phyloP scores from a whole-genome alignment of 2,329 filamentous ascomycete genomes.

The Sclerotinia subarctica region DNA sequence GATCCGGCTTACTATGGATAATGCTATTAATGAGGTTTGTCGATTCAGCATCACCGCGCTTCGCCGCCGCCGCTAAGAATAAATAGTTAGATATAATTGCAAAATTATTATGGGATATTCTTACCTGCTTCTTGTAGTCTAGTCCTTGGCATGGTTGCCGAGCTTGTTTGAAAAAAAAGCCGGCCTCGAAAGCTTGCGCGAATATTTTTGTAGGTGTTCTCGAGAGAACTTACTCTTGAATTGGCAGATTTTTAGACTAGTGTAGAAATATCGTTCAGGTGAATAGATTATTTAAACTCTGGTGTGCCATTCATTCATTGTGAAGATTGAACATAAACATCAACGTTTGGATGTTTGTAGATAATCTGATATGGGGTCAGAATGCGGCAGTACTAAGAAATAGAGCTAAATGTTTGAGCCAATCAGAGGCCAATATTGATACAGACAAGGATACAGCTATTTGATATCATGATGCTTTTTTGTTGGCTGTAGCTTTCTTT shows the following conservation, averaged over 20 bases:
- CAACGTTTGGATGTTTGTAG: background rate
- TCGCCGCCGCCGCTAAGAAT: background rate
- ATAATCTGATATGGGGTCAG: background rate
- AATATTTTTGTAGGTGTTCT: background rate
- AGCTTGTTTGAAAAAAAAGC: background rate
- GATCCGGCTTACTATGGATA: background rate
- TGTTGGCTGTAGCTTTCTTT: background rate
- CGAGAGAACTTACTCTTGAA: background rate
- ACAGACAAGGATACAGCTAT: slow-evolving; percentile 1
- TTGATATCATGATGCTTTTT: background rate
- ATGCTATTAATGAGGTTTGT: background rate
- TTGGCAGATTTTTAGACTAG: background rate
- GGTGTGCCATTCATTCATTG: background rate
- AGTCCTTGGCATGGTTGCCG: background rate
- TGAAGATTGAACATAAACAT: background rate
- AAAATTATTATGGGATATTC: background rate
- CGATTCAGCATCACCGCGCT: background rate
- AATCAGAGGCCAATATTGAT: background rate
- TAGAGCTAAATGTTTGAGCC: background rate
- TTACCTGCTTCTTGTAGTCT: background rate
- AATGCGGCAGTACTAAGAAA: background rate
- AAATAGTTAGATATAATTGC: background rate
- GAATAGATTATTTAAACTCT: background rate
- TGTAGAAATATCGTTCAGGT: too few species aligned
- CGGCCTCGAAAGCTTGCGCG: background rate